Evolutionary conservation across 345 rosid species (phyloP), one percentile per base, ranked within the genome.

Genomic region (Brassica nigra): DNA sequence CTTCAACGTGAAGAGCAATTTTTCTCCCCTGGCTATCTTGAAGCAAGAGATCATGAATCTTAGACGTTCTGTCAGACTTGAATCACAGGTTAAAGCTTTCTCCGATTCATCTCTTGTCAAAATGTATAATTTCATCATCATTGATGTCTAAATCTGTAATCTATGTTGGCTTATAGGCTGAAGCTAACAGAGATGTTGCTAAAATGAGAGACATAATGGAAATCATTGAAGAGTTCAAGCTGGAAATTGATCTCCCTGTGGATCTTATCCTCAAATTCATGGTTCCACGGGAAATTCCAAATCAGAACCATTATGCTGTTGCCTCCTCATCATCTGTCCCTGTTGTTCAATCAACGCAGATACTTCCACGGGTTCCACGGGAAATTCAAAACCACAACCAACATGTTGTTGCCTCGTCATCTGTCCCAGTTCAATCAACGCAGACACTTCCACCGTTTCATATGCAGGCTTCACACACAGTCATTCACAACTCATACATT

Each of bases 161-260:
- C n/a, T 64, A 8, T 68, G 75, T 20, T 62, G 66, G 52, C 23
- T 68, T 80, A 12, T 61, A 80, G 83, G 71, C 30, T 27, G 75
- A 74, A 47, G 74, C 63, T 23, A 58, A 61, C 20, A 49, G 20
- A 79, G 74, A 79, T 74, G 79, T 66, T 62, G 79, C 6, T 49
- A 80, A 12, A 28, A 30, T 79, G 62, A 67, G 33, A 62, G 79
- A 75, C 33, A 80, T 80, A 62, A 62, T 74, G 31, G 79, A 74
- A 14, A 18, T 80, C 70, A 29, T 74, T n/a, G 71, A 36, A 34
- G 75, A 74, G 14, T 80, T 74, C 28, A 52, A 74, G 29, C 75
- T 80, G 66, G 79, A 80, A 11, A 63, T 80, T 5, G 62, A 80
- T 74, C 78, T 80, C 29, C 83, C 79, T 12, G 71, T 62, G 6